phyloP scores from a whole-genome alignment of 352 stramenopile genomes.

The Peronospora destructor region DNA sequence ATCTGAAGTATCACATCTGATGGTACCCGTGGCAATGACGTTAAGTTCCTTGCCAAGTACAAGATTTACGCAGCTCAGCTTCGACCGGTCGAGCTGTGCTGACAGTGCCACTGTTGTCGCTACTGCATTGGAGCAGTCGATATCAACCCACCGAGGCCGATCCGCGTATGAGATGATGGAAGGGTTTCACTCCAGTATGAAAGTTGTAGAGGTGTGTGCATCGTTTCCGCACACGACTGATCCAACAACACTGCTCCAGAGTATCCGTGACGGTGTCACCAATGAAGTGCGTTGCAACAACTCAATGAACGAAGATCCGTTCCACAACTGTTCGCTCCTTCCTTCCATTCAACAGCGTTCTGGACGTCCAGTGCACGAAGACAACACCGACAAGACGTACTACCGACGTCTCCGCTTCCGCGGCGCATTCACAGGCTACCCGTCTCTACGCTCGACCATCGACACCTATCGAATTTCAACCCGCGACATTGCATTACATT shows the following conservation, averaged over 20 bases:
- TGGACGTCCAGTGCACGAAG: background rate
- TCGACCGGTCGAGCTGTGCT: conserved; percentile 28
- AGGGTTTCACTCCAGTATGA: conserved; percentile 44
- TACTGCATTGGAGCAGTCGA: conserved; percentile 42
- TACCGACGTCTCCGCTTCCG: conserved; percentile 46
- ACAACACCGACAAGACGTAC: conserved; percentile 18
- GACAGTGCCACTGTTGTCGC: conserved; percentile 34
- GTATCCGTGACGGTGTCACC: conserved; percentile 14
- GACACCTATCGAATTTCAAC: conserved; percentile 23
- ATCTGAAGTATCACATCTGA: conserved; percentile 44
- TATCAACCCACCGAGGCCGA: conserved; percentile 33
- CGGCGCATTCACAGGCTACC: conserved; percentile 32
- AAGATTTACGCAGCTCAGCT: conserved; percentile 24
- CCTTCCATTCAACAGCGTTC: conserved; percentile 21
- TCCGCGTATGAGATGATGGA: conserved; percentile 43
- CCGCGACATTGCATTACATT: conserved; percentile 32
- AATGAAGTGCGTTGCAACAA: conserved; percentile 13
- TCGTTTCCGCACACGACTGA: conserved; percentile 35
- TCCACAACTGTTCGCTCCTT: conserved; percentile 36
- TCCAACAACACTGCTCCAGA: conserved; percentile 27
- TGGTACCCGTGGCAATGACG: conserved; percentile 53
- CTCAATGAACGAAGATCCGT: conserved; percentile 8
- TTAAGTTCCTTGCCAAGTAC: conserved; percentile 21
- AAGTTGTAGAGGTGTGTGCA: conserved; percentile 45
- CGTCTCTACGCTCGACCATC: conserved; percentile 25